A percentile compares a stretch with the other conserved stretches of the same genome.
These are phyloP conservation scores for Plenodomus biglobosus DNA, from an alignment of 2,329 filamentous ascomycete species.

Conservation along the genomic window DNA sequence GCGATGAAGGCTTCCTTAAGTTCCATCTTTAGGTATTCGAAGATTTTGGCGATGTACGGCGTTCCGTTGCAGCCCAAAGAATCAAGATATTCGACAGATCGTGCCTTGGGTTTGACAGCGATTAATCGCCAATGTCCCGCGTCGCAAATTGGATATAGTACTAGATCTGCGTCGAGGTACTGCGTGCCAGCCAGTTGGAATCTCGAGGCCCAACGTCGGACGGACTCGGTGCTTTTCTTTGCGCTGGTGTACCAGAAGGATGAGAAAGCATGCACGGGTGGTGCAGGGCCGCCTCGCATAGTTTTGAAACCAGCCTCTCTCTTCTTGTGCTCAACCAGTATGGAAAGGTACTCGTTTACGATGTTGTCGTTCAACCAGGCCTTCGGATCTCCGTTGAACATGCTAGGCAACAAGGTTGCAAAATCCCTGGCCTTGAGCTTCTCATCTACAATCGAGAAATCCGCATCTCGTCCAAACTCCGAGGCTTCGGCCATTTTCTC, in stretches of 20 bases:
- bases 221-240: slow-evolving; percentile 28
- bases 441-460: slow-evolving; percentile 12
- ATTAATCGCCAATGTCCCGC: slow-evolving; percentile 70
- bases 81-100: slow-evolving; percentile 69
- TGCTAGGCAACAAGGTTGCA: slow-evolving; percentile 53
- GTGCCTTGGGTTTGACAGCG: slow-evolving; percentile 63
- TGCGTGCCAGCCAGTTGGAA: slow-evolving; percentile 49
- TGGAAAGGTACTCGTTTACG: slow-evolving; percentile 66
- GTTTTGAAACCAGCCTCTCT: slow-evolving; percentile 53
- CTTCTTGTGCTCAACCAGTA: slow-evolving; percentile 63
- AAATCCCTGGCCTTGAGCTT: slow-evolving; percentile 63
- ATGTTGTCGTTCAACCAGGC: slow-evolving; percentile 77
- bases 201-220: slow-evolving; percentile 53
- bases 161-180: slow-evolving; percentile 64
- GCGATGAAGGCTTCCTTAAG: slow-evolving; percentile 58
- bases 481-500: slow-evolving; percentile 15
- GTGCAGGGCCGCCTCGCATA: slow-evolving; percentile 59
- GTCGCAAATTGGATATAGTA: slow-evolving; percentile 70
- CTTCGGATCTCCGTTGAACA: slow-evolving; percentile 47
- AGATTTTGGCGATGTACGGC: slow-evolving; percentile 21
- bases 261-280: slow-evolving; percentile 64
- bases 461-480: slow-evolving; percentile 16
- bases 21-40: slow-evolving; percentile 61
- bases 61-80: slow-evolving; percentile 56
- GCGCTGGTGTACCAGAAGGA: slow-evolving; percentile 67